Evolutionary conservation across 2,329 filamentous ascomycete genomes (phyloP), one percentile per base, ranked within the genome.

Genomic region (Calonectria pteridis): DNA sequence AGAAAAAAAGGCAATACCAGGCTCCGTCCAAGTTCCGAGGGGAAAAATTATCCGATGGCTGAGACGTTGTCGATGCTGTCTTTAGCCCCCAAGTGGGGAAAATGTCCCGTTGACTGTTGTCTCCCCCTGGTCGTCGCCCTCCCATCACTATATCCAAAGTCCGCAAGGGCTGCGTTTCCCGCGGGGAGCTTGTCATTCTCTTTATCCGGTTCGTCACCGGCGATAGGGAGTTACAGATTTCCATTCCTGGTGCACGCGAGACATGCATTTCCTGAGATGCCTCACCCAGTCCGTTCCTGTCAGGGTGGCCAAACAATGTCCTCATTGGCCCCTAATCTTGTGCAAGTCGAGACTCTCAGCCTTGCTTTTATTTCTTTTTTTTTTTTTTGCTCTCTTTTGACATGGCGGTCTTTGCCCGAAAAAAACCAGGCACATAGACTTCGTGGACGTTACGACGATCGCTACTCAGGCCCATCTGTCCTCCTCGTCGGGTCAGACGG

Each of bases 361-460:
- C n/a, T 53, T 33, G 16, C 20, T 31, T 16, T 33, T 35, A 37
- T 11, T n/a, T 28, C 28, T 31, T 9, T 35, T 51, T 29, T 28
- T 10, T 43, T 40, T 11, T 28, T 16, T 13, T 59, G 18, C 18
- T 43, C 16, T 46, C 20, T 40, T 49, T 37, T 35, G 20, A 49
- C 50, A 43, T 55, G 58, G 46, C 49, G 29, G 49, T 31, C 50
- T 71, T 29, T 50, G 49, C 33, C 51, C 31, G 63, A 65, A 71
- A 63, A 65, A 71, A 63, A 65, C 50, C 68, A 65, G 49, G 43
- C 40, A 72, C 46, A 50, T 50, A 31, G 33, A 37, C 23, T 40
- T 20, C 11, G 31, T 26, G 37, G 26, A 33, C 26, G 55, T 29
- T 29, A 49, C 46, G 55, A 43, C 29, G 23, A 26, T 33, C 66